A percentile compares a stretch with the other conserved stretches of the same genome.
Conservation (phyloP, 768 basidiomycete species). For the Rhodotorula graminis region DNA sequence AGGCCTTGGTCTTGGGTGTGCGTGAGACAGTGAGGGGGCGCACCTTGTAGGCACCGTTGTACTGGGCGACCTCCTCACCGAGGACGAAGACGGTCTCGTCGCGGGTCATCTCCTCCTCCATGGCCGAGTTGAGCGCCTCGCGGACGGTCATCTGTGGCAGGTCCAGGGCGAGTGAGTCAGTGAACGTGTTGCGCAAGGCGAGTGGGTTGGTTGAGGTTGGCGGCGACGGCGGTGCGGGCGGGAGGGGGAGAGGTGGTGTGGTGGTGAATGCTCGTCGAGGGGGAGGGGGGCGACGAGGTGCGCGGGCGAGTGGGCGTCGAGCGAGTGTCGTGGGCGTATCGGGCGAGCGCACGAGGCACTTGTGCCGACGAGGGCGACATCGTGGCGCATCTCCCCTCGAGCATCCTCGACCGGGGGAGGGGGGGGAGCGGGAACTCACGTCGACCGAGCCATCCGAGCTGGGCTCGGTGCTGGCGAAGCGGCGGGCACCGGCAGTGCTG, state of each 20-base stretch:
- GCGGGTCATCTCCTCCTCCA: slow-evolving; percentile 98
- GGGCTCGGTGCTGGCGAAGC: slow-evolving; percentile 25
- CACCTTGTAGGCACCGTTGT: slow-evolving; percentile 94
- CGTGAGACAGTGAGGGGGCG: slow-evolving; percentile 43
- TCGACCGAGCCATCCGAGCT: slow-evolving; percentile 27
- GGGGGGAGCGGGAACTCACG: slow-evolving; percentile 2
- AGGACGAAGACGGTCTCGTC: slow-evolving; percentile 91
- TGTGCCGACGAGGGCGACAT: not conserved
- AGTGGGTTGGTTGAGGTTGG: too few relatives aligned
- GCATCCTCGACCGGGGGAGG: not conserved
- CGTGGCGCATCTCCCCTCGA: not conserved
- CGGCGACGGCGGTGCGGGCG: too few relatives aligned
- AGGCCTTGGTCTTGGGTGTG: too few relatives aligned
- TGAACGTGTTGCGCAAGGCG: too few relatives aligned
- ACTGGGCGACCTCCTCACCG: slow-evolving; percentile 96
- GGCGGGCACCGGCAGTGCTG: not conserved
- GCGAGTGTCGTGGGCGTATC: too few relatives aligned
- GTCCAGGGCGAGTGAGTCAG: not conserved
- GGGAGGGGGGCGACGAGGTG: too few relatives aligned
- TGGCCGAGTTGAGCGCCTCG: slow-evolving; percentile 92
- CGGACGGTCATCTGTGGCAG: slow-evolving; percentile 82
- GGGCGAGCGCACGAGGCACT: too few relatives aligned
- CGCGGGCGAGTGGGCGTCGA: not conserved
- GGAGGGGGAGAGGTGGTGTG: too few relatives aligned
- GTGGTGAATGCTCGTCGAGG: too few relatives aligned